These are phyloP conservation scores for Quercus engelmannii DNA, from an alignment of 306 rosid genomes.

Conservation along the genomic window DNA sequence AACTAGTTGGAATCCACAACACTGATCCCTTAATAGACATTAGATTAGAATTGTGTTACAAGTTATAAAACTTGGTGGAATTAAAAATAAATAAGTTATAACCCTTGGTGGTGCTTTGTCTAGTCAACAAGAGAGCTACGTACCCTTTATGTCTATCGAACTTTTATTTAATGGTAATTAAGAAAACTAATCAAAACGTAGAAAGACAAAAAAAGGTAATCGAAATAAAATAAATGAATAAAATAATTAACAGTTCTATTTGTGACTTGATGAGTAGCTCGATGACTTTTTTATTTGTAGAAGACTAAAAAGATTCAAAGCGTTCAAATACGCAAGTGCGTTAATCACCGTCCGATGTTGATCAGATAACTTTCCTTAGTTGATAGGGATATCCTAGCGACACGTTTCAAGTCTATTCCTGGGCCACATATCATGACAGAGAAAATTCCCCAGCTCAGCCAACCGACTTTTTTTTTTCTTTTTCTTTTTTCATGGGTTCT, in stretches of 20 bases:
- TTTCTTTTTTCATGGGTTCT: neutral
- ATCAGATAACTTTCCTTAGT: neutral
- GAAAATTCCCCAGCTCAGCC: constrained; percentile 46
- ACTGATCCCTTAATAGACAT: too few species aligned
- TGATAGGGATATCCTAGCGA: constrained; percentile 2
- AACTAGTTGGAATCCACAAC: too few species aligned
- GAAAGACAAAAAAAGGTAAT: constrained; percentile 2
- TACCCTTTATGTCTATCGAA: constrained; percentile 4
- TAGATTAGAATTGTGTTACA: too few species aligned
- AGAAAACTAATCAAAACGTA: neutral
- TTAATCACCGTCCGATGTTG: constrained; percentile 4
- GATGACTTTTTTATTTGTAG: neutral
- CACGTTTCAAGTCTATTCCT: constrained; percentile 20
- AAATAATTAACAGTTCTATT: too few species aligned
- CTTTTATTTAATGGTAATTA: too few species aligned
- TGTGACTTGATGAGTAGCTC: neutral
- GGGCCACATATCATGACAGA: constrained; percentile 27
- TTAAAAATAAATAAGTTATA: neutral
- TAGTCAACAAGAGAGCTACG: constrained; percentile 24
- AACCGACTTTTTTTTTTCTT: constrained; percentile 10
- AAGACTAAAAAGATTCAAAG: too few species aligned
- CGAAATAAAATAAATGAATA: too few species aligned
- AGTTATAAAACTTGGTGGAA: too few species aligned
- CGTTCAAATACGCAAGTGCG: too few species aligned
- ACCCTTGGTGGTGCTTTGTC: neutral